Conservation (phyloP, 148 eudicot species). For the Nyssa sinensis region DNA sequence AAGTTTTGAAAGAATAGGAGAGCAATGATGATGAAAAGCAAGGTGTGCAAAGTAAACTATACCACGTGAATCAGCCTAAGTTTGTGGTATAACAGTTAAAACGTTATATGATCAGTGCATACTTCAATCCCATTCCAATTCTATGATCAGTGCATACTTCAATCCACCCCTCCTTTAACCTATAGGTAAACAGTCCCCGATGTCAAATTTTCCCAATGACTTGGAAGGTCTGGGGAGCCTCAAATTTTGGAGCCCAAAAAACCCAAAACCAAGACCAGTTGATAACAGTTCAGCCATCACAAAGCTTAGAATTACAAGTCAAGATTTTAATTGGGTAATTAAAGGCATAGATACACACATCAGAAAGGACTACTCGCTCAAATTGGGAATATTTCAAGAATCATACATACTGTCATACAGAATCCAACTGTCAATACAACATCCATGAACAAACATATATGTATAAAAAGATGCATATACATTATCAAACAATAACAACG, state of each 20-base stretch:
- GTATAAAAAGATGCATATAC: background rate
- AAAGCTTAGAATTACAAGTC: background rate
- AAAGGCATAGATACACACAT: background rate
- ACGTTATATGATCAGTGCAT: too few relatives aligned
- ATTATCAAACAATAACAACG: background rate
- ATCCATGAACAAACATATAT: background rate
- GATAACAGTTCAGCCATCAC: background rate
- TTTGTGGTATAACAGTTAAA: too few relatives aligned
- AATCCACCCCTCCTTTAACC: too few relatives aligned
- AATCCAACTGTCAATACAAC: background rate
- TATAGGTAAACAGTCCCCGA: too few relatives aligned
- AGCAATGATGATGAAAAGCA: background rate
- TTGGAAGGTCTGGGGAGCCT: background rate
- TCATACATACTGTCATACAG: background rate
- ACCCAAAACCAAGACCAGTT: too few relatives aligned
- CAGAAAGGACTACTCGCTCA: too few relatives aligned
- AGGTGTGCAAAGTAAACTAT: background rate
- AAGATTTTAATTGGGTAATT: background rate
- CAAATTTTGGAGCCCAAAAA: too few relatives aligned
- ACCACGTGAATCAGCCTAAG: background rate
- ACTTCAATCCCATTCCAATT: too few relatives aligned
- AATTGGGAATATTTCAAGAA: background rate
- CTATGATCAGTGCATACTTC: too few relatives aligned
- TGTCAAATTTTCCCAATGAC: background rate
- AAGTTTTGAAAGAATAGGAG: background rate